Evolutionary conservation across 208 protist genomes (phyloP).

Genomic region (Acanthamoeba sp.): DNA sequence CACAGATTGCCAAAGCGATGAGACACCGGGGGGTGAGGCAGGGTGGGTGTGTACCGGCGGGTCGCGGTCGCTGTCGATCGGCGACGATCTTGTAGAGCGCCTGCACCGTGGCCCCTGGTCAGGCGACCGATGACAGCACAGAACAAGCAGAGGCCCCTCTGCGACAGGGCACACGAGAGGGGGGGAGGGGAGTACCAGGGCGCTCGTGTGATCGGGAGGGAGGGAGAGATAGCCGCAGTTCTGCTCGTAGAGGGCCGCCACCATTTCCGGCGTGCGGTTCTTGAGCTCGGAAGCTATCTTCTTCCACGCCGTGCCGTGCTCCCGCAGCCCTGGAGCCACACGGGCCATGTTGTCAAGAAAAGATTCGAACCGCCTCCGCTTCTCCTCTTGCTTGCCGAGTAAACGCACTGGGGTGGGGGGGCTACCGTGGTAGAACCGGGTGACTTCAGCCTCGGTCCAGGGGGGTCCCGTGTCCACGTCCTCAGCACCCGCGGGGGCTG

Average conservation of each 20-base stretch:
- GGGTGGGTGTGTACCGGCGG: not conserved
- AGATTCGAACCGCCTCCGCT: too few species aligned
- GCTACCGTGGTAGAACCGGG: constrained; percentile 8
- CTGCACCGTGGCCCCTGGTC: not conserved
- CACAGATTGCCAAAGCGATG: too few species aligned
- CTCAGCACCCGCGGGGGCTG: not conserved
- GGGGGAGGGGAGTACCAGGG: not conserved
- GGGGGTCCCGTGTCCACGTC: not conserved
- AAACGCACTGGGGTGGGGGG: not conserved
- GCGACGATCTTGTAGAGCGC: not conserved
- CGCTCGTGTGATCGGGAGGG: not conserved
- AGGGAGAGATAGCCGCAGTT: constrained; percentile 27
- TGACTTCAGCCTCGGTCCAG: constrained; percentile 46
- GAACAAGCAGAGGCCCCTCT: too few species aligned
- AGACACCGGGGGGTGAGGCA: too few species aligned
- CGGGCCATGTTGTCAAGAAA: not conserved
- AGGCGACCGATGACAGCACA: not conserved
- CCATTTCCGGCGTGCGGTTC: constrained; percentile 58
- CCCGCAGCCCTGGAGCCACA: constrained; percentile 29
- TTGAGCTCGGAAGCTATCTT: constrained; percentile 63
- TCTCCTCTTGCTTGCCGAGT: too few species aligned
- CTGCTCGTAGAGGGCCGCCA: constrained; percentile 28
- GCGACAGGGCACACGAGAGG: not conserved
- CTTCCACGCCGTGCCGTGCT: constrained; percentile 59
- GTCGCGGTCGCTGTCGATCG: not conserved